These are phyloP conservation scores for Ilyonectria sp. DNA, from an alignment of 2,329 filamentous ascomycete species.

Conservation along the genomic window DNA sequence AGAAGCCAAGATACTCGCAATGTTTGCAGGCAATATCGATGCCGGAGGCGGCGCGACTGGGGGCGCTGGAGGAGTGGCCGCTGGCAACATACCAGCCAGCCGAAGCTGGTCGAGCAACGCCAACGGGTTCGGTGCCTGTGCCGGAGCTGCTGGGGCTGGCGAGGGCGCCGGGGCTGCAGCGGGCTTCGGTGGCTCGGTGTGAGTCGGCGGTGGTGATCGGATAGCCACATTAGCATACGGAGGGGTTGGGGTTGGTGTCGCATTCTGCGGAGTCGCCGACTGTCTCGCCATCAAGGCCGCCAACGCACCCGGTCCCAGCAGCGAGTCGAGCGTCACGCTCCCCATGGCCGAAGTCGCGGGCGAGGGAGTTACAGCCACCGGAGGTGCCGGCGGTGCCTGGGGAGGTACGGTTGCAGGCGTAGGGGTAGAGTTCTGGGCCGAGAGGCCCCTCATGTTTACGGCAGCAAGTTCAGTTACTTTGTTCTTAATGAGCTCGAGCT, in stretches of 20 bases:
- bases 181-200: conserved; percentile 54
- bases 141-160: conserved; percentile 51
- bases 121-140: conserved; percentile 64
- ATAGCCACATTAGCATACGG: conserved; percentile 57
- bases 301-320: conserved; percentile 73
- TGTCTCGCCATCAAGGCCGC: conserved; percentile 71
- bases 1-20: conserved; percentile 55
- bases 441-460: conserved; percentile 70
- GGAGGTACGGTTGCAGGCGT: conserved; percentile 53
- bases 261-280: conserved; percentile 64
- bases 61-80: conserved; percentile 54
- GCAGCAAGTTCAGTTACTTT: conserved; percentile 84
- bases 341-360: conserved; percentile 51
- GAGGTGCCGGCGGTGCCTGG: conserved; percentile 52
- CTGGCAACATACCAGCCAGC: conserved; percentile 75
- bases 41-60: conserved; percentile 49
- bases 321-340: conserved; percentile 68
- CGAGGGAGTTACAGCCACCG: conserved; percentile 53
- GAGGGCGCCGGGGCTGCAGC: conserved; percentile 50
- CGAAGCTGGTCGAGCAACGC: conserved; percentile 78
- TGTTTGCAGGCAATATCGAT: conserved; percentile 53
- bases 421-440: conserved; percentile 60
- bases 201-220: conserved; percentile 65
- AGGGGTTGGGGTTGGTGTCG: conserved; percentile 61
- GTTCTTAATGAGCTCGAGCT: conserved; percentile 87